These are phyloP conservation scores for Schizophyllum commune DNA, from an alignment of 1,284 basidiomycete genomes.

Conservation along the genomic window DNA sequence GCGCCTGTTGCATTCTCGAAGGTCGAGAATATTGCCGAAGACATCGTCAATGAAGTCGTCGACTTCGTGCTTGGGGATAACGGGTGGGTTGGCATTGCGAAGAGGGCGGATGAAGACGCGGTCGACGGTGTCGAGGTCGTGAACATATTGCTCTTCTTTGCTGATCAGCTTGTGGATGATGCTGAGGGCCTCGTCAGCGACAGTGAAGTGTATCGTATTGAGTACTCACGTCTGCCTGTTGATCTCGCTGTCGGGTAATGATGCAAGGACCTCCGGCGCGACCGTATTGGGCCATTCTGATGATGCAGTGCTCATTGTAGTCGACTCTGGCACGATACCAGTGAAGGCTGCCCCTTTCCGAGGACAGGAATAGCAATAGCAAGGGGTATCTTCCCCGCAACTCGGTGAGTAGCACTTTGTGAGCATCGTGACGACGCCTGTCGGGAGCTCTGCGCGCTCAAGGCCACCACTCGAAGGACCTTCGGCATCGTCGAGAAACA, in stretches of 20 bases:
- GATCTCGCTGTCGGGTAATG: slow-evolving; percentile 71
- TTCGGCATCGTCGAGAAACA: slow-evolving; percentile 88
- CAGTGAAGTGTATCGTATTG: background rate
- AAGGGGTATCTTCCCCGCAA: slow-evolving; percentile 64
- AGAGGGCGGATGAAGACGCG: slow-evolving; percentile 79
- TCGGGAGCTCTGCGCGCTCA: slow-evolving; percentile 76
- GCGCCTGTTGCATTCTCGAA: slow-evolving; percentile 75
- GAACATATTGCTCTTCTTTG: slow-evolving; percentile 87
- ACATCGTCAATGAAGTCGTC: slow-evolving; percentile 82
- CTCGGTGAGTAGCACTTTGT: slow-evolving; percentile 82
- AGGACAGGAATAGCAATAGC: slow-evolving; percentile 72
- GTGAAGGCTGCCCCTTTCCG: slow-evolving; percentile 31
- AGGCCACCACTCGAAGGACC: slow-evolving; percentile 46
- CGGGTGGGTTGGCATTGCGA: slow-evolving; percentile 59
- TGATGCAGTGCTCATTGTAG: slow-evolving; percentile 19
- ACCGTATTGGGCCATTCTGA: slow-evolving; percentile 77
- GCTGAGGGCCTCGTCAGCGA: slow-evolving; percentile 25
- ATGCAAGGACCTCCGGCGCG: slow-evolving; percentile 55
- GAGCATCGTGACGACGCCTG: slow-evolving; percentile 71
- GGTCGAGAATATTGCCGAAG: slow-evolving; percentile 81
- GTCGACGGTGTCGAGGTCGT: slow-evolving; percentile 84
- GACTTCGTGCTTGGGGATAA: slow-evolving; percentile 59
- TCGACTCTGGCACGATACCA: slow-evolving; percentile 14
- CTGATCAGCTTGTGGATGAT: slow-evolving; percentile 89
- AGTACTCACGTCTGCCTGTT: slow-evolving; percentile 69